Conservation (phyloP, 257 asterid genomes). For the Petrea volubilis region DNA sequence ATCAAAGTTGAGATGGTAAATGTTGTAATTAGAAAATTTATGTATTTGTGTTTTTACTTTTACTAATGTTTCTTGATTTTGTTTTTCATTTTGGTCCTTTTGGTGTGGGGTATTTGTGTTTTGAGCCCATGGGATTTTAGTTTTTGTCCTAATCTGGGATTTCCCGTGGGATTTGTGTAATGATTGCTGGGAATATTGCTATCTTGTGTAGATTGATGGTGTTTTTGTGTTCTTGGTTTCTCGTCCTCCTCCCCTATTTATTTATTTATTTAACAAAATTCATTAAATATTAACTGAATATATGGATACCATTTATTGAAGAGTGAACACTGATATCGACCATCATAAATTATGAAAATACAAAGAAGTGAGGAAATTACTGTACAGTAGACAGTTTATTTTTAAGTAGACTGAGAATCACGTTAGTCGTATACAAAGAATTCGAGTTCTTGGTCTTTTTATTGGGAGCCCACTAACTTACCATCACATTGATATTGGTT, state of each 20-base stretch:
- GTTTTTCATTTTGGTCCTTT: neutral
- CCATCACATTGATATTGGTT: too few species aligned
- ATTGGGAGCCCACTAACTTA: too few species aligned
- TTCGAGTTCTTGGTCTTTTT: too few species aligned
- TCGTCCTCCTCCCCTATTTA: neutral
- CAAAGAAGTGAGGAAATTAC: too few species aligned
- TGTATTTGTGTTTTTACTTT: neutral
- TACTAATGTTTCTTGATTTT: neutral
- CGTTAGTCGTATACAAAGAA: too few species aligned
- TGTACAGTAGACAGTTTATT: too few species aligned
- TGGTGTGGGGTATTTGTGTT: conserved; percentile 15
- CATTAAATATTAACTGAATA: too few species aligned
- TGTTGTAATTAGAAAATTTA: neutral
- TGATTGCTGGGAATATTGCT: neutral
- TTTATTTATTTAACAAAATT: neutral
- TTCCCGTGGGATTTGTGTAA: conserved; percentile 1
- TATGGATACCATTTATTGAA: too few species aligned
- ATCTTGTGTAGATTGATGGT: neutral
- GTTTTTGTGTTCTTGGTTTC: neutral
- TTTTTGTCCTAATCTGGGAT: conserved; percentile 12
- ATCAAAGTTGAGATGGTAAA: neutral
- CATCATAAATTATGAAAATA: too few species aligned
- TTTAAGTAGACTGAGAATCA: too few species aligned
- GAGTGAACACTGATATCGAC: too few species aligned
- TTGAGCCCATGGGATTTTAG: conserved; percentile 17